Base-by-base conservation (phyloP, 75 land plant species). In the Adiantum capillusveneris region DNA sequence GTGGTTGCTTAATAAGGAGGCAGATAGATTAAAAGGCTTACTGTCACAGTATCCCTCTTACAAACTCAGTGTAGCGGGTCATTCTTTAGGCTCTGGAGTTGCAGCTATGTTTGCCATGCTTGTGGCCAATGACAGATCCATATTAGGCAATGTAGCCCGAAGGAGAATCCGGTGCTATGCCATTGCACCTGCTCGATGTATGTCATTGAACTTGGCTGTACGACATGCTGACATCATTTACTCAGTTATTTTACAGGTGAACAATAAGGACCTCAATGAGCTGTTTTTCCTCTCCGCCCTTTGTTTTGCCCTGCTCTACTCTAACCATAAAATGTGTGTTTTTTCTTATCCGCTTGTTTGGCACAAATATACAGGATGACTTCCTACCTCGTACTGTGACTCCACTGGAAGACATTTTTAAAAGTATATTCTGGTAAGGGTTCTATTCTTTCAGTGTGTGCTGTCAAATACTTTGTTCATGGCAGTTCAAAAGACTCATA, bases 351-450 rank as follows among this genome's bases (percentile, higher is more conserved):
- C 7, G 42, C 7, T 7, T 39, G 13, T 46, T 17, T 17, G 5
- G 14, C 2, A 17, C 21, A 17, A 6, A 14, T 56, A 54, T 59
- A 25, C 87, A 93, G 98, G 98, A 93, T 75, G 98, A 93, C 68
- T 93, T 93, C 60, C 65, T 93, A 53, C 94, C 98, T 31, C 83
- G 98, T 39, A 85, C 93, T 28, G 84, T 87, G 34, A 85, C 86
- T 39, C 84, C 88, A 7, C 53, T 88, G 63, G 83, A 88, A 60
- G 79, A 79, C 55, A 76, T 84, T 26, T 88, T 77, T 75, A 81
- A 75, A 61, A 77, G 80, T 21, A 65, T 88, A 25, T 67, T 88
- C 62, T 88, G 93, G 93, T 82, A 74, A 71, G 61, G n/a, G 37
- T 9, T 34, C 37, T 34, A 34, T 9, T 34, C 37, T 43, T 26